phyloP scores from a whole-genome alignment of 345 rosid genomes.

The Eucalyptus tenuipes region DNA sequence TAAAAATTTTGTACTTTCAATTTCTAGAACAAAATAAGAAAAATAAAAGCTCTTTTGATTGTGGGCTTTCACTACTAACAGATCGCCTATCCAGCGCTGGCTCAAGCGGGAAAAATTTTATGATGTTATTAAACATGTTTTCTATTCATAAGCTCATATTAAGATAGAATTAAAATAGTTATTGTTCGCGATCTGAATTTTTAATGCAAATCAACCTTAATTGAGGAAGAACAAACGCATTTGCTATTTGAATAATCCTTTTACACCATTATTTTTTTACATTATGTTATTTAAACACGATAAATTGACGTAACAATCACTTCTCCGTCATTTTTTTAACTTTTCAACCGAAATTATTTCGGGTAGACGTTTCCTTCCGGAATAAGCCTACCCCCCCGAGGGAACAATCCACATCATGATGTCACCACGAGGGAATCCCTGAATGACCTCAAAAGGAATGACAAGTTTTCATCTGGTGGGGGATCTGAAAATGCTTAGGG shows the following conservation, averaged over 20 bases:
- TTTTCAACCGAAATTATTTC: background rate
- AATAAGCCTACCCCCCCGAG: background rate
- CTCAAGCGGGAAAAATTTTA: fast-evolving
- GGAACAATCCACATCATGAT: background rate
- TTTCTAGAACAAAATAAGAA: too few species aligned
- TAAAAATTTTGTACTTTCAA: too few species aligned
- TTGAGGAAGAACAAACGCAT: background rate
- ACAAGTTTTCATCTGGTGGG: background rate
- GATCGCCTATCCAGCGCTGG: fast-evolving
- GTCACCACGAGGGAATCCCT: background rate
- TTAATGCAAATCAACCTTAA: background rate
- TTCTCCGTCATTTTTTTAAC: background rate
- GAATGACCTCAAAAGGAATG: background rate
- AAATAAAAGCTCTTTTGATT: fast-evolving
- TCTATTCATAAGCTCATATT: fast-evolving
- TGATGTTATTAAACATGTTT: fast-evolving
- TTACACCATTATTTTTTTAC: background rate
- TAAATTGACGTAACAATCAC: background rate
- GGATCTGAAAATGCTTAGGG: background rate
- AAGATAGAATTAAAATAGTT: too few species aligned
- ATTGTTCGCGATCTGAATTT: fast-evolving
- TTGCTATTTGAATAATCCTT: background rate
- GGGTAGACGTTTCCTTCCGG: background rate
- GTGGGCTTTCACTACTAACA: too few species aligned
- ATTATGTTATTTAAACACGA: fast-evolving